Conservation (phyloP, 257 asterid genomes). For the Anisodus acutangulus region DNA sequence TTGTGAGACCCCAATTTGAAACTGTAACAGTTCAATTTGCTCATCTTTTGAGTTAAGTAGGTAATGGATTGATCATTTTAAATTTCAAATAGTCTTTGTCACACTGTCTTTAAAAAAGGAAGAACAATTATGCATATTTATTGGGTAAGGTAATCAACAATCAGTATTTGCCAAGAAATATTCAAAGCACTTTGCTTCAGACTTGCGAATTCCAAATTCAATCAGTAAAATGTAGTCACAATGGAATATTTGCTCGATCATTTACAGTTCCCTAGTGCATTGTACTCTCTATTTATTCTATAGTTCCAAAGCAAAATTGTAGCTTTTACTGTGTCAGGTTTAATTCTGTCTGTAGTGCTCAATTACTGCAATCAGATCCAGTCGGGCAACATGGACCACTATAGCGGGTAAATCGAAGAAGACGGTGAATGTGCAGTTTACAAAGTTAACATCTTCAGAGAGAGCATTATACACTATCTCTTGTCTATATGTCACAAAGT, state of each 20-base stretch:
- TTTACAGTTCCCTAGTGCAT: background rate
- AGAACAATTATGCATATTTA: background rate
- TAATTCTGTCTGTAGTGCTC: background rate
- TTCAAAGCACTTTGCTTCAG: background rate
- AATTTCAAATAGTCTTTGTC: background rate
- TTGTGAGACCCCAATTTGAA: background rate
- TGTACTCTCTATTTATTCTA: background rate
- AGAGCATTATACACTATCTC: background rate
- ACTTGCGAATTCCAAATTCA: background rate
- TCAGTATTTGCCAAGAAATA: background rate
- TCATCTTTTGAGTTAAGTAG: background rate
- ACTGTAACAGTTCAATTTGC: background rate
- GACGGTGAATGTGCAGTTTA: background rate
- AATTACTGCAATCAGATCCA: background rate
- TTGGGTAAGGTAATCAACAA: background rate
- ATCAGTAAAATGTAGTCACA: background rate
- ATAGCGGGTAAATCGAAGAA: conserved; percentile 10
- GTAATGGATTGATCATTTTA: background rate
- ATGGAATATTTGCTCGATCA: background rate
- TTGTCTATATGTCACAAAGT: conserved; percentile 21
- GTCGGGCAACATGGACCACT: background rate
- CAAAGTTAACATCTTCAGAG: background rate
- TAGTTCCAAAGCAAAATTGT: background rate
- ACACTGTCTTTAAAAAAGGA: background rate
- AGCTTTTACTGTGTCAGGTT: background rate